Evolutionary conservation across 108 stramenopile species (phyloP), one percentile per base, ranked within the genome.

Genomic region (Skeletonema potamos): DNA sequence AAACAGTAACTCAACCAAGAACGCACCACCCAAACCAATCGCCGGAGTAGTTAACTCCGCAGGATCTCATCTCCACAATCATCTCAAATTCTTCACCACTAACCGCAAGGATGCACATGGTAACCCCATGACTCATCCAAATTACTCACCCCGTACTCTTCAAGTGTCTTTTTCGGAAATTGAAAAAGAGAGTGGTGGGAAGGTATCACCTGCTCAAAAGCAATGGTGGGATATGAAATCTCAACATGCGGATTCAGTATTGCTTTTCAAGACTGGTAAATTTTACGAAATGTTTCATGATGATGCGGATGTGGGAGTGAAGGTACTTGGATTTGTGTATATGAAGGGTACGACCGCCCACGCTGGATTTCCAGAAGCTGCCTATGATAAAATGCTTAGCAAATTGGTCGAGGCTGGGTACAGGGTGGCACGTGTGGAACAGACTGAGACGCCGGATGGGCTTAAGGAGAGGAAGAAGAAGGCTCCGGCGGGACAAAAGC

Each of bases 171-270:
- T 70, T n/a, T 6, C 30, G 20, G 95, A 93, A 68, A 36, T 85
- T 11, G 72, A 85, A 56, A 8, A 32, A 10, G 27, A 58, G 24
- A 34, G 44, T 22, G 79, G 73, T 24, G 36, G 62, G 17, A 88
- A 90, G 69, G 70, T 97, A 63, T 96, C 96, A 27, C 85, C 92
- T 13, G 98, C 92, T 18, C 91, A 94, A 71, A 66, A 83, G 60
- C 97, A 98, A 77, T 99, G 99, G 99, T 99, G 98, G 98, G 84
- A 94, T 36, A 81, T 99, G 75, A 99, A 99, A 82, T 66, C 90
- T 6, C 87, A 94, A 60, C 92, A 99, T 84, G 87, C 93, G 74
- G 98, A 99, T 83, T 93, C 96, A 11, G 88, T 99, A 2, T 77
- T 99, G 4, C 81, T 98, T 15, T 99, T 99, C 90, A 99, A 99